Percentiles rank a stretch among this genome's conserved stretches.
phyloP scores from a whole-genome alignment of 352 stramenopile genomes.

The Globisporangium sylvaticum region DNA sequence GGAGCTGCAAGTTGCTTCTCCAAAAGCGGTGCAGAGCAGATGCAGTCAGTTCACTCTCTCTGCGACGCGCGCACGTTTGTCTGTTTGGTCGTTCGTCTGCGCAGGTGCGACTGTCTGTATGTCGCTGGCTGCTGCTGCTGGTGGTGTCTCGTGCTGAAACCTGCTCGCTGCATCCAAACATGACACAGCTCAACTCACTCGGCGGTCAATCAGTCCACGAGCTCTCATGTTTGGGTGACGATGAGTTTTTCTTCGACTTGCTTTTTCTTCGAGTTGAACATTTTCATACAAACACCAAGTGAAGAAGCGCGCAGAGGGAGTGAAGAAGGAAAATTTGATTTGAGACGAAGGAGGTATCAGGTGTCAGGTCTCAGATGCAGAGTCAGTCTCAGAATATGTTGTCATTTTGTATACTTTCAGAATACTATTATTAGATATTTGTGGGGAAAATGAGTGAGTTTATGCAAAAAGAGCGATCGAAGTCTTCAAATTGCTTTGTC shows the following conservation, averaged over 20 bases:
- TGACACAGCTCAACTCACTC: not conserved
- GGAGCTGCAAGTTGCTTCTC: conserved; percentile 15
- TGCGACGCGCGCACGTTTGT: not conserved
- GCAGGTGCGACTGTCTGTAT: not conserved
- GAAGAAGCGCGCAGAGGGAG: not conserved
- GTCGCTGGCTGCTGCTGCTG: no score
- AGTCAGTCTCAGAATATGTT: no score
- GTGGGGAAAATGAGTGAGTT: no score
- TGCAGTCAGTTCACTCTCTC: not conserved
- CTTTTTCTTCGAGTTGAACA: conserved; percentile 8
- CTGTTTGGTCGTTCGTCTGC: not conserved
- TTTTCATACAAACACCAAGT: conserved; percentile 15
- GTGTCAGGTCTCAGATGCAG: no score
- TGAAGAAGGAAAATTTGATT: not conserved
- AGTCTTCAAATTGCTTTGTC: no score
- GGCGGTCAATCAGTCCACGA: not conserved
- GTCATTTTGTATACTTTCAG: no score
- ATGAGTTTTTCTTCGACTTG: not conserved
- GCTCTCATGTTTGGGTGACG: not conserved
- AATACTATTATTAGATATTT: no score
- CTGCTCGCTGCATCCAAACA: not conserved
- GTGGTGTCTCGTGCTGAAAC: not conserved
- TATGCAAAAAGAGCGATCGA: no score
- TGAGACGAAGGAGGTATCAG: no score
- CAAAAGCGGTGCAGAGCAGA: not conserved